Base-by-base conservation (phyloP, 1,284 basidiomycete genomes). In the Earliella scabrosa region DNA sequence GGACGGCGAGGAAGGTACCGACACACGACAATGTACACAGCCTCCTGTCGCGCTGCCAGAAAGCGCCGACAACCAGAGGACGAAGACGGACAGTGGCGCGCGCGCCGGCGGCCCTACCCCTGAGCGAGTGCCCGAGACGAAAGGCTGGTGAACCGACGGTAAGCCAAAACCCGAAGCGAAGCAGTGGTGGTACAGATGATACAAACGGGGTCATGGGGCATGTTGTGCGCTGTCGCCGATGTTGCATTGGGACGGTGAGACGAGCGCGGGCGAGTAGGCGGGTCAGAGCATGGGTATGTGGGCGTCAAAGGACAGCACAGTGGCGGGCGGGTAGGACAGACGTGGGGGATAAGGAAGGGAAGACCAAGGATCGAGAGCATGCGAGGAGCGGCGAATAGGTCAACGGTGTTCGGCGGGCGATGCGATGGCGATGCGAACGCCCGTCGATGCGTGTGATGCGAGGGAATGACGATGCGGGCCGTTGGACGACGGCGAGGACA, bases 21-120 rank as follows among this genome's bases (percentile, higher is more conserved):
- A 59, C 59, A 62, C 60, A 62, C 51, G 52, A 46, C 49, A 54
- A 62, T 62, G 52, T 59, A 62, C 60, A 62, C 54, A 40, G 57
- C 54, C 54, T 26, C 44, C 46, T n/a, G 10, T 9, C 46, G 36
- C 35, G 26, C 36, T 23, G 21, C 26, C 10, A 26, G n/a, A 20
- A 23, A 32, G 26, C 24, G 52, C 18, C 9, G 21, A 18, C 29
- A 31, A n/a, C 29, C 18, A 23, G 27, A 31, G 27, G 47, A 52
- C 46, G 46, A 38, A 23, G 34, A 21, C 38, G 27, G 38, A 45
- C 27, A 39, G 29, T 14, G 34, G 31, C 26, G 29, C 27, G 39
- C 35, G 36, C 52, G 41, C 45, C 27, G 11, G 31, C 44, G 44
- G 24, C 29, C 45, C 52, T 48, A 38, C 45, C 54, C 48, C 24